A percentile compares a stretch with the other conserved stretches of the same genome.
These are phyloP conservation scores for Alternaria sp. DNA, from an alignment of 2,329 filamentous ascomycete genomes.

Conservation along the genomic window DNA sequence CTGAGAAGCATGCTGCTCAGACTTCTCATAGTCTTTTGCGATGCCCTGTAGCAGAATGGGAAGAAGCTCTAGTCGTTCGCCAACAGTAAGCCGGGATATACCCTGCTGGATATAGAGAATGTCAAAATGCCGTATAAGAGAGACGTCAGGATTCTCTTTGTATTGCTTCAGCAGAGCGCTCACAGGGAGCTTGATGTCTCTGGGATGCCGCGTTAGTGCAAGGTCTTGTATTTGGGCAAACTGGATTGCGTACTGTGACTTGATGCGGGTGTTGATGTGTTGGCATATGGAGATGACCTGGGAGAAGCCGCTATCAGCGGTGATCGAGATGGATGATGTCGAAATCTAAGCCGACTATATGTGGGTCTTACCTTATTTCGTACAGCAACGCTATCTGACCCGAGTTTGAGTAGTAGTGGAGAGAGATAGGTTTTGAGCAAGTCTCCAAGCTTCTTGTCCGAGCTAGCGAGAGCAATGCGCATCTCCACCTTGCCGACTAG, in stretches of 20 bases:
- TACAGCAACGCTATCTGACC: conserved; percentile 80
- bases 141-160: conserved; percentile 73
- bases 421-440: conserved; percentile 81
- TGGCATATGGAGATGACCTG: conserved; percentile 74
- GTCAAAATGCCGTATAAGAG: conserved; percentile 87
- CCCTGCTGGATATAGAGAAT: conserved; percentile 90
- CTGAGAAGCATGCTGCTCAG: conserved; percentile 65
- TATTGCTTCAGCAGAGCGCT: conserved; percentile 87
- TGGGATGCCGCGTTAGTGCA: conserved; percentile 29
- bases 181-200: conserved; percentile 80
- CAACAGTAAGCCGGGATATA: conserved; percentile 66
- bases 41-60: conserved; percentile 75
- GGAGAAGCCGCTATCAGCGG: conserved; percentile 44
- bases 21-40: conserved; percentile 65
- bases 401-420: conserved; percentile 85
- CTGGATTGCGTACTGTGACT: conserved; percentile 57
- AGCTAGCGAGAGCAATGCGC: conserved; percentile 81
- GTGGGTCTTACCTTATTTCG: conserved; percentile 71
- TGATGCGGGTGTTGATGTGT: conserved; percentile 73
- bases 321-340: conserved; percentile 11
- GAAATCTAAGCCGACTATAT: background rate
- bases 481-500: conserved; percentile 88
- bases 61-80: conserved; percentile 76
- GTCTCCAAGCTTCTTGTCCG: conserved; percentile 82
- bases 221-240: background rate